These are phyloP conservation scores for Gardenia jasminoides DNA, from an alignment of 257 asterid genomes.

Conservation along the genomic window DNA sequence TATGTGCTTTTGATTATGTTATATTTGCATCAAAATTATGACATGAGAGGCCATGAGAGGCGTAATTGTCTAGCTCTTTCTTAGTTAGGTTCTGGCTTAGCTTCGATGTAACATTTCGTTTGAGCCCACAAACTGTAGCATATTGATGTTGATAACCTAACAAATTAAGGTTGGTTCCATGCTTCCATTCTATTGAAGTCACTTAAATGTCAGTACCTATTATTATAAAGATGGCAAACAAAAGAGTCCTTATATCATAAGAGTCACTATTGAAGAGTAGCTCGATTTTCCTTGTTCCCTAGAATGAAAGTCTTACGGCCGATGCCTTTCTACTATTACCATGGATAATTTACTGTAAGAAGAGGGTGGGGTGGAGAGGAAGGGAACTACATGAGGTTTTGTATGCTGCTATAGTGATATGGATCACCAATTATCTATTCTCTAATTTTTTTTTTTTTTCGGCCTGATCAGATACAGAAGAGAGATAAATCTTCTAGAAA, in stretches of 20 bases:
- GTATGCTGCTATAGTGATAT: too few species aligned
- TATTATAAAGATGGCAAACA: background rate
- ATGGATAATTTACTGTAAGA: too few species aligned
- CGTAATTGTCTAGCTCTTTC: background rate
- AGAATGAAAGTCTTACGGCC: too few species aligned
- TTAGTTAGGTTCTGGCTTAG: background rate
- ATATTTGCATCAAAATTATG: background rate
- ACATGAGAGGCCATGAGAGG: background rate
- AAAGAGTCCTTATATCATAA: background rate
- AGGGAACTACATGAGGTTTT: too few species aligned
- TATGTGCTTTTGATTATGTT: background rate
- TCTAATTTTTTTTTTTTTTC: too few species aligned
- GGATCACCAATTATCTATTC: too few species aligned
- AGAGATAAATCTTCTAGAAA: background rate
- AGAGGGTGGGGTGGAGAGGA: too few species aligned
- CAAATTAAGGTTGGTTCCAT: conserved; percentile 1
- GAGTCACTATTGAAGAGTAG: too few species aligned
- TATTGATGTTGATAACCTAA: conserved; percentile 18
- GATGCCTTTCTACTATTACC: too few species aligned
- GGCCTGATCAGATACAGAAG: too few species aligned
- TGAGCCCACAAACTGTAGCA: conserved; percentile 16
- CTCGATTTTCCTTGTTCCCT: too few species aligned
- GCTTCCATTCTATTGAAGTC: background rate
- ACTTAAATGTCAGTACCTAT: background rate
- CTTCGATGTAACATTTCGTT: background rate